Evolutionary conservation across 1,139 yeast genomes (phyloP), one percentile per base, ranked within the genome.

Genomic region (Taphrina flavorubra): DNA sequence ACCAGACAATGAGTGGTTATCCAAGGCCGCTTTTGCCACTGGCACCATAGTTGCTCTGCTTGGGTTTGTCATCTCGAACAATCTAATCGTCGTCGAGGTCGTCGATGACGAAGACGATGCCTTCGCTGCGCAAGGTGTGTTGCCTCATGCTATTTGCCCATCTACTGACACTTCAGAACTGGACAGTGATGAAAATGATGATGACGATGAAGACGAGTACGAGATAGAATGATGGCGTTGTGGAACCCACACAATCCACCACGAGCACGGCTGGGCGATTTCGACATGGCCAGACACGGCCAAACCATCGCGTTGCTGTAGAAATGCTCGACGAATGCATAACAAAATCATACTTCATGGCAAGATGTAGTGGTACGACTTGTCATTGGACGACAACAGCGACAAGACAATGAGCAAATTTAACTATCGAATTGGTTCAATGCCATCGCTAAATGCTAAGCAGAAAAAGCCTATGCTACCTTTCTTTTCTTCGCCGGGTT

Each of bases 21-120:
- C 51, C 25, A 63, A 63, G 39, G 53, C 34, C 7, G 51, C 42
- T 11, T 63, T 63, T 34, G 57, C 51, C 8, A 44, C 37, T 10
- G 61, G 55, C 25, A 37, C 61, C 10, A 25, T 55, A 6, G 37
- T 31, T 55, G 58, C 37, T n/a, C 47, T 63, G 20, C 13, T 55
- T 10, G 67, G 61, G 47, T 63, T 63, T 25, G 44, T 63, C 7
- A 6, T 53, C 16, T 37, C 42, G 5, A 53, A 63, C 37, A 49
- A 39, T 25, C 16, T 63, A 20, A 55, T 63, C 14, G 51, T 57
- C 36, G 34, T 63, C 37, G 67, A 63, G 7, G 20, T 55, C 11
- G 67, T 25, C 31, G 56, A 55, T n/a, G 66, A 62, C 3, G 66
- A 51, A 11, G 47, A 44, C 8, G 65, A 62, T 34, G 60, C 3